Evolutionary conservation across 192 early-diverging fungal species (phyloP), one percentile per base, ranked within the genome.

Genomic region (Backusella luteola): DNA sequence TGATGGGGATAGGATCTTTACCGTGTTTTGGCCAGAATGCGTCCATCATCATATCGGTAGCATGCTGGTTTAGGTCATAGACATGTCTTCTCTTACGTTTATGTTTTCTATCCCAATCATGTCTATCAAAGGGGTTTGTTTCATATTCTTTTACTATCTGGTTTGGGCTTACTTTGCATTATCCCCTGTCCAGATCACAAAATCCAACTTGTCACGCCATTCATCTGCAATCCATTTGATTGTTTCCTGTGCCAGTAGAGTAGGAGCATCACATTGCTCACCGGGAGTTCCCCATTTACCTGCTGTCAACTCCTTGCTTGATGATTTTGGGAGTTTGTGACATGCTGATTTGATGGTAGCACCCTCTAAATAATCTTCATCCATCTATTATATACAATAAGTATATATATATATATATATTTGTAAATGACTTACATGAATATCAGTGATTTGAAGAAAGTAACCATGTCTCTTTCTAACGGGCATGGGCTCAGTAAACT

Each of bases 131-230:
- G 1, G 0, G 0, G 69, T 70, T 70, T 41, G 69, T 19, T 71
- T 41, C 17, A 14, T 11, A 12, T 52, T 32, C 32, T 53, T 1
- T 6, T 67, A 32, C 36, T 29, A 1, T 34, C 5, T n/a, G 5
- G 3, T 8, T 35, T 23, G 17, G 3, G 38, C 66, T 44, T 83
- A 87, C 87, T 86, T 85, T 9, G 88, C 89, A 84, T 87, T 91
- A 73, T 93, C 92, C 4, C 92, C 92, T 6, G 91, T 93, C 87
- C 89, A 93, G 2, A 89, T 72, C 0, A 93, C 89, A 87, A 93
- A 93, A 80, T 93, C 92, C 4, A 91, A 72, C 6, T 80, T 76
- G 21, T 83, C 73, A 12, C 63, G 53, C 69, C 82, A 83, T 12
- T 85, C 71, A 0, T 46, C 34, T 14, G 76, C 76, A 49, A 93